phyloP scores from a whole-genome alignment of 176 grass and related monocot species.

The Saccharum spontaneum region DNA sequence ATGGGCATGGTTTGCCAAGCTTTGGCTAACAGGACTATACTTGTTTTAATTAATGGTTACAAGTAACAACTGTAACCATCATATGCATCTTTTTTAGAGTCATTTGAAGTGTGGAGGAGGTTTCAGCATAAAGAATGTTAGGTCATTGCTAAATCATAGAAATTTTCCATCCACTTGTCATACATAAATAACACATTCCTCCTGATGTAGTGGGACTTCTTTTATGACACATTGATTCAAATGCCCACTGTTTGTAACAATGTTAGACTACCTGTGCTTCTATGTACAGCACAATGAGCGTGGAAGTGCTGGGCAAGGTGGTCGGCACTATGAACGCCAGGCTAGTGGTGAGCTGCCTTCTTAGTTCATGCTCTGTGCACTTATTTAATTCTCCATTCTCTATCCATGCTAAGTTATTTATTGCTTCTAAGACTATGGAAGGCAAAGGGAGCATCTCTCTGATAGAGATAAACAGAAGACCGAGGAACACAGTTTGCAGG shows the following conservation, averaged over 20 bases:
- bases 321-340: slow-evolving; percentile 53
- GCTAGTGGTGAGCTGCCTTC: slow-evolving; percentile 42
- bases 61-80: not conserved
- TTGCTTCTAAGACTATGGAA: slow-evolving; percentile 57
- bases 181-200: slow-evolving; percentile 44
- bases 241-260: slow-evolving; percentile 72
- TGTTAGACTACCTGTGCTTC: slow-evolving; percentile 80
- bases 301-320: slow-evolving; percentile 67
- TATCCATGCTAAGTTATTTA: slow-evolving; percentile 18
- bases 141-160: slow-evolving; percentile 24
- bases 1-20: not conserved
- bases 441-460: slow-evolving; percentile 46
- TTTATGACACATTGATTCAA: slow-evolving; percentile 50
- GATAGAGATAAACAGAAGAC: slow-evolving; percentile 41
- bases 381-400: slow-evolving; percentile 25
- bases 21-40: not conserved
- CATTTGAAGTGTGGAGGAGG: not conserved
- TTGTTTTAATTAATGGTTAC: slow-evolving; percentile 8
- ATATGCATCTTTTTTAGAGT: not conserved
- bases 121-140: not conserved
- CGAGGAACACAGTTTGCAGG: slow-evolving; percentile 31
- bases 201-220: slow-evolving; percentile 51
- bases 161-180: slow-evolving; percentile 11
- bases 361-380: slow-evolving; percentile 1
- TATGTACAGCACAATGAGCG: slow-evolving; percentile 90